Evolutionary conservation across 805 yeast genomes (phyloP).

Genomic region (Wickerhamiella domercqiae): DNA sequence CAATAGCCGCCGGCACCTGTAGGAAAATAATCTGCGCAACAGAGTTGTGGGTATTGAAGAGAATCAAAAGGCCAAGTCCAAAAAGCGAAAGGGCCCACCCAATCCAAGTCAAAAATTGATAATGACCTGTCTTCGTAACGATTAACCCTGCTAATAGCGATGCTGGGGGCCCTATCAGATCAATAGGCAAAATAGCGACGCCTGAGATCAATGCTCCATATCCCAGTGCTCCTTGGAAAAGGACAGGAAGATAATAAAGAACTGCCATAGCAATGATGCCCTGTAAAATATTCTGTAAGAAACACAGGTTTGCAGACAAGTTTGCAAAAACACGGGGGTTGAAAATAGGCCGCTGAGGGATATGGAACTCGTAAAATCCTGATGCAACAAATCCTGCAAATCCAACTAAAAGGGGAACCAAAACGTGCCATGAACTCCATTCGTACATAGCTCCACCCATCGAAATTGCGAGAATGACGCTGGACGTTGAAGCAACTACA

Average conservation of each 20-base stretch:
- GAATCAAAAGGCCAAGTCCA: constrained; percentile 31
- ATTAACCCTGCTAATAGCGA: constrained; percentile 26
- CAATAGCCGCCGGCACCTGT: constrained; percentile 32
- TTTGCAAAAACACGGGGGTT: constrained; percentile 28
- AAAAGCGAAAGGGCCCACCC: constrained; percentile 27
- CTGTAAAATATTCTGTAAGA: constrained; percentile 26
- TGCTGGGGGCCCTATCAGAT: constrained; percentile 28
- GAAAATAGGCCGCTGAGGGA: constrained; percentile 34
- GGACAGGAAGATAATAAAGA: constrained; percentile 29
- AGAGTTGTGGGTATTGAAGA: constrained; percentile 27
- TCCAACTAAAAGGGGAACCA: constrained; percentile 35
- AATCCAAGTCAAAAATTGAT: constrained; percentile 28
- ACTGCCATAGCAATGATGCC: constrained; percentile 26
- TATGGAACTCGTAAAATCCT: constrained; percentile 22
- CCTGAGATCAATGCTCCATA: constrained; percentile 33
- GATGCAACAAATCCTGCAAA: constrained; percentile 24
- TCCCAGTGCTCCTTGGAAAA: constrained; percentile 35
- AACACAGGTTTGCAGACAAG: constrained; percentile 27
- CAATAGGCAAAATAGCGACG: constrained; percentile 29
- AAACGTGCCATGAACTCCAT: constrained; percentile 43
- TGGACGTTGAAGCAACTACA: constrained; percentile 30
- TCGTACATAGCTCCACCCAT: constrained; percentile 36
- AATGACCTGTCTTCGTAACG: constrained; percentile 27
- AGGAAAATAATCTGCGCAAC: constrained; percentile 29
- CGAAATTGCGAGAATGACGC: constrained; percentile 35